phyloP scores from a whole-genome alignment of 2,329 filamentous ascomycete genomes.

The Endoconidiophora polonica region DNA sequence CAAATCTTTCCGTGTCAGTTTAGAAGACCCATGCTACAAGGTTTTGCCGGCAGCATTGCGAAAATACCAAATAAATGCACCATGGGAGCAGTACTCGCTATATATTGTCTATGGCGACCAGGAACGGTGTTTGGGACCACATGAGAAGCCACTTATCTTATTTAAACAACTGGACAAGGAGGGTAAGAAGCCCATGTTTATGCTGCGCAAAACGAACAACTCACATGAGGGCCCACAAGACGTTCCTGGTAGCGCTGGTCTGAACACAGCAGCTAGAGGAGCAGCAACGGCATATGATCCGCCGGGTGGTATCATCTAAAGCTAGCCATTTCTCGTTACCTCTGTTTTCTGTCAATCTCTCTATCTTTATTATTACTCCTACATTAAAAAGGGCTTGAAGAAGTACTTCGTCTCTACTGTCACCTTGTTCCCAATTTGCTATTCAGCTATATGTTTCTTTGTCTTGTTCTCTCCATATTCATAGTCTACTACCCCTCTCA shows the following conservation, averaged over 20 bases:
- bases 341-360: background rate
- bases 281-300: conserved; percentile 35
- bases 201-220: conserved; percentile 59
- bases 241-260: conserved; percentile 36
- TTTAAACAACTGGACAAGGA: conserved; percentile 97
- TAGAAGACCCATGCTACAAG: conserved; percentile 96
- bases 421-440: no score
- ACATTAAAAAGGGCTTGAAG: background rate
- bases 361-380: background rate
- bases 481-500: background rate
- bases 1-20: conserved; percentile 94
- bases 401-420: no score
- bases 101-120: conserved; percentile 99
- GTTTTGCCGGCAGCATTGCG: conserved; percentile 88
- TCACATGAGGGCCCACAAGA: conserved; percentile 28
- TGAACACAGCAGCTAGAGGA: conserved; percentile 29
- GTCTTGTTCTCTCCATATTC: background rate
- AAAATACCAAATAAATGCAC: conserved; percentile 96
- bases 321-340: background rate
- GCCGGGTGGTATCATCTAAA: conserved; percentile 42
- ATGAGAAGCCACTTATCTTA: conserved; percentile 85
- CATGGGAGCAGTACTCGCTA: conserved; percentile 91
- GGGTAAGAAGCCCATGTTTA: conserved; percentile 98
- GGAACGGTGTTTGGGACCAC: conserved; percentile 76
- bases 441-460: no score